A percentile compares a stretch with the other conserved stretches of the same genome.
phyloP scores from a whole-genome alignment of 208 protist genomes.

The Leishmania mexicana region DNA sequence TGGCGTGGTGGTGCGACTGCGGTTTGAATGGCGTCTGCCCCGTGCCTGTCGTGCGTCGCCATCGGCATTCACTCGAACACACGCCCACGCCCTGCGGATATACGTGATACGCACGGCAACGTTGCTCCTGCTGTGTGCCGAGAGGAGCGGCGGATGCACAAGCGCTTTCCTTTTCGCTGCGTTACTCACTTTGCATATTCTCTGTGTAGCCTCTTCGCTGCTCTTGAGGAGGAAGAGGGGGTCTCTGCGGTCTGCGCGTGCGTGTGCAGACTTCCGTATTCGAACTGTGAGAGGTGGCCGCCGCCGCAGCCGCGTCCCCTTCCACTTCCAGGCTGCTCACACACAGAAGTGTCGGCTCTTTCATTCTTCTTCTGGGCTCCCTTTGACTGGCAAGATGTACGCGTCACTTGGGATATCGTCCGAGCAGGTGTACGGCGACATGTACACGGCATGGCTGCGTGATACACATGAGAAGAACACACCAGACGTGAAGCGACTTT shows the following conservation, averaged over 20 bases:
- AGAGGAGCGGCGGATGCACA: too few relatives aligned
- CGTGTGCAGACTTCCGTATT: neutral
- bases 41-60: too few relatives aligned
- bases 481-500: slow-evolving; percentile 69
- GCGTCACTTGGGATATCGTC: slow-evolving; percentile 64
- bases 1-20: neutral
- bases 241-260: neutral
- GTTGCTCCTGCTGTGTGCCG: too few relatives aligned
- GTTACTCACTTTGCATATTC: neutral
- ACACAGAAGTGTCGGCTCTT: neutral
- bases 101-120: neutral
- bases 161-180: too few relatives aligned
- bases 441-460: slow-evolving; percentile 86
- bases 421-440: slow-evolving; percentile 86
- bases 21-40: too few relatives aligned
- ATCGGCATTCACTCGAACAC: too few relatives aligned
- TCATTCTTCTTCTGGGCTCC: neutral
- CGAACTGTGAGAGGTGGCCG: neutral
- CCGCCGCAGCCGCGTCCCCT: neutral
- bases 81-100: neutral
- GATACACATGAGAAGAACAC: slow-evolving; percentile 90
- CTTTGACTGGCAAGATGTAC: slow-evolving; percentile 39
- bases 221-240: too few relatives aligned
- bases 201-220: too few relatives aligned
- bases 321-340: neutral